Evolutionary conservation across 2,329 filamentous ascomycete genomes (phyloP).

Genomic region (Orbilia brochopaga): DNA sequence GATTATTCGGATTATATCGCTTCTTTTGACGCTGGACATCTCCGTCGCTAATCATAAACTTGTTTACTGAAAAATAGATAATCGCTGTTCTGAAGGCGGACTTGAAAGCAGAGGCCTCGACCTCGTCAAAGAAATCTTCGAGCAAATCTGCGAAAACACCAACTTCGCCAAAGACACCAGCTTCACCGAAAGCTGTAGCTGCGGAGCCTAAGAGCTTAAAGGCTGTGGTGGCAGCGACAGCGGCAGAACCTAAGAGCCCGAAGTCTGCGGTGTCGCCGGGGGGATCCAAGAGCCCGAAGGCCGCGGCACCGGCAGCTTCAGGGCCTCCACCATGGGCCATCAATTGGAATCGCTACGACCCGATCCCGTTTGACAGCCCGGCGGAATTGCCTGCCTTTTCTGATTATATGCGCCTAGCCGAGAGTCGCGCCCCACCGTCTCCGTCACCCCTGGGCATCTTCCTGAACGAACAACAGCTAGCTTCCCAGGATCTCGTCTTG

Average conservation of each 20-base stretch:
- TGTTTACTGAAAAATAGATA: neutral
- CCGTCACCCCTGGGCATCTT: neutral
- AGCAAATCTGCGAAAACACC: neutral
- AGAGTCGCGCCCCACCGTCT: slow-evolving; percentile 1
- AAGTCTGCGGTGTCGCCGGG: neutral
- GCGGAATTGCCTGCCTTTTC: slow-evolving; percentile 14
- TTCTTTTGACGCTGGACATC: neutral
- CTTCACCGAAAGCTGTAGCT: neutral
- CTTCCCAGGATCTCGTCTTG: slow-evolving; percentile 3
- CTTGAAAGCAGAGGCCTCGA: neutral
- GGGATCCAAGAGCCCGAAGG: neutral
- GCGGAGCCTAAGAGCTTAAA: too few relatives aligned
- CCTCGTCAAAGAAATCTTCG: neutral
- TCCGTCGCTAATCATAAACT: neutral
- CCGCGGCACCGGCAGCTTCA: neutral
- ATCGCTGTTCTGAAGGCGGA: neutral
- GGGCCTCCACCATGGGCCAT: slow-evolving; percentile 14
- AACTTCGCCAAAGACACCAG: neutral
- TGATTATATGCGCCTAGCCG: slow-evolving; percentile 13
- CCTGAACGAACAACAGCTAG: slow-evolving; percentile 1
- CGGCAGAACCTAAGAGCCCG: neutral
- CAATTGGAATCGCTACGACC: slow-evolving; percentile 17
- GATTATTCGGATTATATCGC: neutral
- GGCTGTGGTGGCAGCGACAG: too few relatives aligned
- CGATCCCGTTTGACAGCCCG: slow-evolving; percentile 11